A percentile compares a stretch with the other conserved stretches of the same genome.
Conservation (phyloP, 768 basidiomycete species). For the Termitomyces sp. region DNA sequence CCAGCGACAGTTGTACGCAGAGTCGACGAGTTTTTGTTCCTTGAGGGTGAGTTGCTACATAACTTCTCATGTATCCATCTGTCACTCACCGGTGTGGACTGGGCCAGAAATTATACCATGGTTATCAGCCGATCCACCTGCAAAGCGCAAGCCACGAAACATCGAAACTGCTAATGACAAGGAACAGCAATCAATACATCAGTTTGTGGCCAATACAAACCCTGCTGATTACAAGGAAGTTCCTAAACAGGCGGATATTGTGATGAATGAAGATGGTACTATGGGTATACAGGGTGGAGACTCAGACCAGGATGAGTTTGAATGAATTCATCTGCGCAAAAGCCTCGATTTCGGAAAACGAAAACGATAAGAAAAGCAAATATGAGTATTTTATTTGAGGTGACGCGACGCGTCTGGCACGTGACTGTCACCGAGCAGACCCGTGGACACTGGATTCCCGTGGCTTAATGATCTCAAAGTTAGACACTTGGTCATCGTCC, state of each 20-base stretch:
- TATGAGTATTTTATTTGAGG: not conserved
- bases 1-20: constrained; percentile 57
- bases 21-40: constrained; percentile 72
- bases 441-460: not conserved
- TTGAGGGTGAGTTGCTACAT: constrained; percentile 49
- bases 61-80: not conserved
- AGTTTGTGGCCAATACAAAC: constrained; percentile 33
- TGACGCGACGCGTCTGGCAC: not conserved
- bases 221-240: constrained; percentile 12
- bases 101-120: constrained; percentile 53
- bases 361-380: not conserved
- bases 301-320: constrained; percentile 14
- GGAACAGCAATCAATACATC: constrained; percentile 36
- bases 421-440: not conserved
- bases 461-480: not conserved
- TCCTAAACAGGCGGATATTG: constrained; percentile 26
- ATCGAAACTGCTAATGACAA: constrained; percentile 12
- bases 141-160: constrained; percentile 37
- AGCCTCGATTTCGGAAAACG: not conserved
- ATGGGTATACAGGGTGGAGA: constrained; percentile 38
- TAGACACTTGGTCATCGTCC: constrained; percentile 1
- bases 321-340: constrained; percentile 2
- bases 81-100: not conserved
- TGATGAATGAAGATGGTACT: constrained; percentile 57
- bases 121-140: constrained; percentile 35